phyloP scores from a whole-genome alignment of 345 rosid genomes.

The Eucalyptus polybractea region DNA sequence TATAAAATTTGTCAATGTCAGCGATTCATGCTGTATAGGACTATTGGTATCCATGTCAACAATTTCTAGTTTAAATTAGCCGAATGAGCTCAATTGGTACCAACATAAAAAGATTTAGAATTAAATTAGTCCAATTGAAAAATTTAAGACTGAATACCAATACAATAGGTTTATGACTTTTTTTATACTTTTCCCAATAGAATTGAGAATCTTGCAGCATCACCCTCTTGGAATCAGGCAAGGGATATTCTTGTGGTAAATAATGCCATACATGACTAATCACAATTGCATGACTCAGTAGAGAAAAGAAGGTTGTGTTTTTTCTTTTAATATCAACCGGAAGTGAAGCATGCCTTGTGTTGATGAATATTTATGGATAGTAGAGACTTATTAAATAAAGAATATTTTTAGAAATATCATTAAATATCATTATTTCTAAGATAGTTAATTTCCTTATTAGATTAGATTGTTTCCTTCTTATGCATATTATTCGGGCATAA shows the following conservation, averaged over 20 bases:
- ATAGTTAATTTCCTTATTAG: neutral
- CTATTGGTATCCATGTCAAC: too few species aligned
- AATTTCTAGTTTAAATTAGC: too few species aligned
- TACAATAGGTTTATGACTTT: too few species aligned
- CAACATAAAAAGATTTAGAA: fast-evolving
- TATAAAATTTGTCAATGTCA: too few species aligned
- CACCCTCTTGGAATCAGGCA: neutral
- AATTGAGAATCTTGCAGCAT: neutral
- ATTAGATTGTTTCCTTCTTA: neutral
- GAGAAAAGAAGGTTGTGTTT: neutral
- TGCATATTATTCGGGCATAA: neutral
- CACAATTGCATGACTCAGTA: neutral
- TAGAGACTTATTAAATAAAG: neutral
- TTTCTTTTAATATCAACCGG: neutral
- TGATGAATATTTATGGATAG: neutral
- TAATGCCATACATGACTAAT: neutral
- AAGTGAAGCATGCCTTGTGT: neutral
- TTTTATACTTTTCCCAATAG: neutral
- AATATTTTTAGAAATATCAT: neutral
- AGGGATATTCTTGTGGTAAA: neutral
- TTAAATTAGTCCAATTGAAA: fast-evolving
- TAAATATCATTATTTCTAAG: too few species aligned
- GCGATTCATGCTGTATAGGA: fast-evolving
- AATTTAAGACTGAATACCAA: fast-evolving
- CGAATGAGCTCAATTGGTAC: too few species aligned